Evolutionary conservation across 352 stramenopile species (phyloP), one percentile per base, ranked within the genome.

Genomic region (Pythium grandisporangium): DNA sequence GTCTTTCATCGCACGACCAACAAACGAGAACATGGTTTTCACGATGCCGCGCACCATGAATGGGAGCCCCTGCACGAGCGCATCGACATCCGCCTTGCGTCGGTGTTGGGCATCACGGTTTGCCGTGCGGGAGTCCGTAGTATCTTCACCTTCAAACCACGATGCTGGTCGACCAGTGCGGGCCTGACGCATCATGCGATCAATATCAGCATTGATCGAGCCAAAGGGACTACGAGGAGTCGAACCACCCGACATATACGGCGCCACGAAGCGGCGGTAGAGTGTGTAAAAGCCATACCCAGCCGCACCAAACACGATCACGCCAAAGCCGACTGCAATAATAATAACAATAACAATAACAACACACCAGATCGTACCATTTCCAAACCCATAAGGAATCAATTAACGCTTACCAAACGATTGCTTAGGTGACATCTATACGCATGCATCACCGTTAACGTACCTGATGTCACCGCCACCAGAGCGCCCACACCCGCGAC

Each of bases 261-360:
- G 71, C 1, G 63, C 50, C 14, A 84, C 61, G 34, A 89, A 64
- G 17, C 60, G 57, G 26, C 73, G 70, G 55, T 89, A 88, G 19
- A 88, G 49, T 11, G 72, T 52, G 51, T 88, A 89, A 37, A 86
- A n/a, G 6, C 75, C 75, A 27, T 82, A 86, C 3, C 70, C 75
- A 6, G 73, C 72, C 11, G 75, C 72, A 2, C 70, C 73, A 10
- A 65, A 60, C 51, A 89, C 68, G 48, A 86, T 50, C 13, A 84
- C 35, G n/a, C 75, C 73, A 42, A 89, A 80, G 5, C 68, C 75
- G 42, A 89, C 75, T 89, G 30, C 10, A 33, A n/a, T 26, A 42
- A 30, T 35, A 41, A 1, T 45, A 21, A 13, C 39, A 30, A 12
- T 16, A 51, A 22, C 13, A 44, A 17, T 42, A n/a, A 40, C 42